These are phyloP conservation scores for Elsinoe fawcettii DNA, from an alignment of 2,329 filamentous ascomycete species.

Conservation along the genomic window DNA sequence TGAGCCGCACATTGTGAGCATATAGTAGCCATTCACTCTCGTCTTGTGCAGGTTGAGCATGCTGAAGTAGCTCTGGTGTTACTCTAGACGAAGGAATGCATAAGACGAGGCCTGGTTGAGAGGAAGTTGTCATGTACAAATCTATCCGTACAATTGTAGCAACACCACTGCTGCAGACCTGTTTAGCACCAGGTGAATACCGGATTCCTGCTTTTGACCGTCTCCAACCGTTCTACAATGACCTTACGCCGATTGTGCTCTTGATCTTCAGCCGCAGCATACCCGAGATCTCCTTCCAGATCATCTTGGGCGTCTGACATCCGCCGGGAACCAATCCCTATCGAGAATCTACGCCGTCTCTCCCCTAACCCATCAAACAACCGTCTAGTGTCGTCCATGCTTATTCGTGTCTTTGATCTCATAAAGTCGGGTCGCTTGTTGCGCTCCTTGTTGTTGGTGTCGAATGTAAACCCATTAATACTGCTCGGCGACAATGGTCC, in stretches of 20 bases:
- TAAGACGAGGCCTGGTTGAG: no score
- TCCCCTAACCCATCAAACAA: constrained; percentile 24
- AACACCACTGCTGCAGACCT: background rate
- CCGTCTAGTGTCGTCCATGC: constrained; percentile 34
- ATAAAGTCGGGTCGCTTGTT: constrained; percentile 20
- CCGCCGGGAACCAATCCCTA: constrained; percentile 22
- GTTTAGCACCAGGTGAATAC: constrained; percentile 91
- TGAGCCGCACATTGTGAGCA: constrained; percentile 8
- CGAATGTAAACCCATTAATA: constrained; percentile 26
- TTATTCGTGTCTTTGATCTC: constrained; percentile 32
- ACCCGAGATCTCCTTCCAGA: constrained; percentile 87
- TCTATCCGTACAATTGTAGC: constrained; percentile 13
- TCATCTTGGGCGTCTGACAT: constrained; percentile 47
- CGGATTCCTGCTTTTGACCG: constrained; percentile 89
- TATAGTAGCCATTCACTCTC: no score
- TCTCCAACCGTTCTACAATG: constrained; percentile 91
- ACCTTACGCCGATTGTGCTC: constrained; percentile 87
- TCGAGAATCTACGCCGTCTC: constrained; percentile 20
- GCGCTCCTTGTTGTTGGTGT: constrained; percentile 18
- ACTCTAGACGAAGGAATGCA: no score
- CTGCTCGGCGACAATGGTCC: constrained; percentile 30
- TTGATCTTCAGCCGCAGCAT: constrained; percentile 87
- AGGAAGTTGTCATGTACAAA: background rate
- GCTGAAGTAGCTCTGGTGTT: no score
- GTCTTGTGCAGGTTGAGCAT: no score